phyloP scores from a whole-genome alignment of 2,329 filamentous ascomycete genomes.

The Botryotinia convoluta region DNA sequence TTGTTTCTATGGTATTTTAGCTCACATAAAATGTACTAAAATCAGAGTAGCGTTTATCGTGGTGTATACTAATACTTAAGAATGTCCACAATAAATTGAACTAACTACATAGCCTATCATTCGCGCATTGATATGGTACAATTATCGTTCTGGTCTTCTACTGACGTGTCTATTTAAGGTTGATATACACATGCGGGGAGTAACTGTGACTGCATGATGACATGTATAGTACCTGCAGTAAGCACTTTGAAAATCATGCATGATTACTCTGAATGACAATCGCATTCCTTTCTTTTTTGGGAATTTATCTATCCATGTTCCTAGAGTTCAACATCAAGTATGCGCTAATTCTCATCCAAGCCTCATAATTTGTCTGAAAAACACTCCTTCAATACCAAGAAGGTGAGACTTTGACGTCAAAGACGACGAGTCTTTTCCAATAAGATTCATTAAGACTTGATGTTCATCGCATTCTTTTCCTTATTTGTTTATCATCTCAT shows the following conservation, averaged over 20 bases:
- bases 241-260: background rate
- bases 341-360: background rate
- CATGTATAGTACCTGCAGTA: constrained; percentile 4
- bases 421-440: background rate
- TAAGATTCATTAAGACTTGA: background rate
- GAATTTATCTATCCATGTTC: background rate
- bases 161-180: background rate
- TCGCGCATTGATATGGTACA: background rate
- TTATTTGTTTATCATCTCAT: background rate
- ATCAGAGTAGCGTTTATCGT: background rate
- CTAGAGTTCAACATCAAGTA: background rate
- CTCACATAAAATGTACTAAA: background rate
- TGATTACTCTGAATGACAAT: background rate
- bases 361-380: background rate
- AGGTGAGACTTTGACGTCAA: background rate
- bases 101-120: too few relatives aligned
- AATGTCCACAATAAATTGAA: background rate
- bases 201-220: constrained; percentile 1
- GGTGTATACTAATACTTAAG: background rate
- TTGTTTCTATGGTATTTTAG: background rate
- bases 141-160: background rate
- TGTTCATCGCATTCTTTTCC: background rate
- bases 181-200: background rate
- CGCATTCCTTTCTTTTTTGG: background rate
- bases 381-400: background rate